These are phyloP conservation scores for Boletus vermiculosoides DNA, from an alignment of 768 basidiomycete genomes.

Conservation along the genomic window DNA sequence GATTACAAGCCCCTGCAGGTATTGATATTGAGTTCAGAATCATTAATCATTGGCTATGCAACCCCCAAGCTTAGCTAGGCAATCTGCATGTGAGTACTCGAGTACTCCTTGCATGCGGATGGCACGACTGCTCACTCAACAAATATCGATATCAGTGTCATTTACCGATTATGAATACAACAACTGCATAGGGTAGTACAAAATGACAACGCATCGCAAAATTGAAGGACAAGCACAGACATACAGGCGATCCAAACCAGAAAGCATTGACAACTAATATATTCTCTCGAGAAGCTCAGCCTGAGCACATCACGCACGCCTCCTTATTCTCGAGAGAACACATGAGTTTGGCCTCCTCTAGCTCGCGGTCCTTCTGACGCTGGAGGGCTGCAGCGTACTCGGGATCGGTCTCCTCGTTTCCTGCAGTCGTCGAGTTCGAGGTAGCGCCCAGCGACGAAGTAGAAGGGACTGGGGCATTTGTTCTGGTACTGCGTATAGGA, in stretches of 20 bases:
- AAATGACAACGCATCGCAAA: background rate
- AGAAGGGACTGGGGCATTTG: conserved; percentile 32
- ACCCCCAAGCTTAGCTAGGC: background rate
- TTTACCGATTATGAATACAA: conserved; percentile 22
- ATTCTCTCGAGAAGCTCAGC: conserved; percentile 37
- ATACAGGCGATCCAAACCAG: conserved; percentile 4
- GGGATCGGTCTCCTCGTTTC: conserved; percentile 47
- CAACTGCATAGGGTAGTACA: conserved; percentile 14
- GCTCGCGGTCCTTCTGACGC: conserved; percentile 67
- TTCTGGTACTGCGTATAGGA: conserved; percentile 29
- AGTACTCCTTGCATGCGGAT: no score
- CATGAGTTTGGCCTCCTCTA: conserved; percentile 75
- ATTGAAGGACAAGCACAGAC: background rate
- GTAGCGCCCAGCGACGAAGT: conserved; percentile 14
- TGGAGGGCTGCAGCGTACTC: conserved; percentile 80
- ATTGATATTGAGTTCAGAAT: background rate
- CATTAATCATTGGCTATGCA: background rate
- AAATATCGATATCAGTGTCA: background rate
- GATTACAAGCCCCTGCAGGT: background rate
- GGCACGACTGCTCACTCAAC: background rate
- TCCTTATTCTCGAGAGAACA: conserved; percentile 95
- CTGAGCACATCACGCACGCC: conserved; percentile 90
- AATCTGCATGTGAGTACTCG: no score
- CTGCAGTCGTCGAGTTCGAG: conserved; percentile 25
- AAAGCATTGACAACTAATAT: background rate